Base-by-base conservation (phyloP, 495 filamentous ascomycete genomes). In the Usnea hakonensis region DNA sequence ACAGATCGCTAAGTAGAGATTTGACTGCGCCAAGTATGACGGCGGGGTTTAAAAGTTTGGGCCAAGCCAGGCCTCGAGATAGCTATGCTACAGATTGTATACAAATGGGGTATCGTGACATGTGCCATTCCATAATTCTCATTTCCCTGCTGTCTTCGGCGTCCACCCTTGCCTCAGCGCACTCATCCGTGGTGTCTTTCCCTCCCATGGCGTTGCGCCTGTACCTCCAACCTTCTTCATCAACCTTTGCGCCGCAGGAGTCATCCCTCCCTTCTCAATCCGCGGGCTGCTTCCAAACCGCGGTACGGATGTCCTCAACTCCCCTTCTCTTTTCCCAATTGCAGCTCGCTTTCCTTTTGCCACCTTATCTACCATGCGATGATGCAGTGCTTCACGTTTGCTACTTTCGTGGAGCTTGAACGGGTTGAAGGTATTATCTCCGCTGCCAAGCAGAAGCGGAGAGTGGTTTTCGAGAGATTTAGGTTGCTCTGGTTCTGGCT, bases 281-380 rank as follows among this genome's bases (percentile, higher is more conserved):
- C 62, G 53, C 19, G 88, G 90, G 70, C 88, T 91, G 71, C 87
- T 91, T 10, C 83, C 79, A 66, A 95, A 96, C 61, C 78, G 85
- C 23, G 90, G 92, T 21, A 87, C 85, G 17, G 79, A 76, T 36
- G 70, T 85, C 14, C 81, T 83, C 70, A 73, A 3, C 61, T 71
- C 52, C 70, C 64, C 64, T 78, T 80, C 69, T 74, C 74, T 73
- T 69, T 76, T 69, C 40, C 81, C 79, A 53, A 73, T 36, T 28
- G 66, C 76, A 8, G 70, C 72, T 26, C 89, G 80, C 69, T 90
- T 92, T 16, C 79, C 85, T 72, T 87, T 86, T 2, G 86, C 85
- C 0, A 89, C 88, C 55, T 83, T 82, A 61, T 97, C 94, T 7
- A 98, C 95, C 85, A 98, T 91, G 21, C 87, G 84, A 69, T 93